Percentiles rank a stretch among this genome's conserved stretches.
phyloP scores from a whole-genome alignment of 148 eudicot species.

The Vaccinium macrocarpon region DNA sequence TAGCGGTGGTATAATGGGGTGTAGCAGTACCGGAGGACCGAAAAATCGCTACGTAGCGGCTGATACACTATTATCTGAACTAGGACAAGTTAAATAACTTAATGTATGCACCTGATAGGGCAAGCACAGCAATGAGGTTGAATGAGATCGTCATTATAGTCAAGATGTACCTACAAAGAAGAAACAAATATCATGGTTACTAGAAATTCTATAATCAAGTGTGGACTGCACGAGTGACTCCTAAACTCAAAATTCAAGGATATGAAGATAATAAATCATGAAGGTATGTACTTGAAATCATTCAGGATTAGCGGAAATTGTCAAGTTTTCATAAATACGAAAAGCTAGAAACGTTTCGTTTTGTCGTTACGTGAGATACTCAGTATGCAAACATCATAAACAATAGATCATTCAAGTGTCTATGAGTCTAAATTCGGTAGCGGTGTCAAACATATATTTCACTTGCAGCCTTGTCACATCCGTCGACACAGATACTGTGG shows the following conservation, averaged over 20 bases:
- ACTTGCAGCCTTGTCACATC: not conserved
- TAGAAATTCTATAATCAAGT: not conserved
- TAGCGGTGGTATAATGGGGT: too few relatives aligned
- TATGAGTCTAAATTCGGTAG: not conserved
- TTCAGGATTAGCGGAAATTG: not conserved
- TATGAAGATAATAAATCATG: not conserved
- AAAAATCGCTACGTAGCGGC: too few relatives aligned
- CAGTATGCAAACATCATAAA: not conserved
- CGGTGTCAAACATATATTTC: not conserved
- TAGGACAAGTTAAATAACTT: too few relatives aligned
- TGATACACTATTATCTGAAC: not conserved
- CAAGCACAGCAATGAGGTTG: conserved; percentile 41
- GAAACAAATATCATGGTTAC: not conserved
- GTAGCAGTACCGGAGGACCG: too few relatives aligned
- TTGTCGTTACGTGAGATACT: not conserved
- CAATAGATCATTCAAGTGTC: not conserved
- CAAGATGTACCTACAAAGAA: conserved; percentile 46
- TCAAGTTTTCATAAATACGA: not conserved
- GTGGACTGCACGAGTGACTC: not conserved
- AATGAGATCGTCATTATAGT: conserved; percentile 42
- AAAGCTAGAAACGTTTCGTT: not conserved
- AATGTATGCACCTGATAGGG: conserved; percentile 49
- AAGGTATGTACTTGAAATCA: not conserved
- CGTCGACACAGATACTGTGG: not conserved
- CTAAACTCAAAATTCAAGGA: not conserved